phyloP scores from a whole-genome alignment of 495 filamentous ascomycete species.

The Penicillium lividum region DNA sequence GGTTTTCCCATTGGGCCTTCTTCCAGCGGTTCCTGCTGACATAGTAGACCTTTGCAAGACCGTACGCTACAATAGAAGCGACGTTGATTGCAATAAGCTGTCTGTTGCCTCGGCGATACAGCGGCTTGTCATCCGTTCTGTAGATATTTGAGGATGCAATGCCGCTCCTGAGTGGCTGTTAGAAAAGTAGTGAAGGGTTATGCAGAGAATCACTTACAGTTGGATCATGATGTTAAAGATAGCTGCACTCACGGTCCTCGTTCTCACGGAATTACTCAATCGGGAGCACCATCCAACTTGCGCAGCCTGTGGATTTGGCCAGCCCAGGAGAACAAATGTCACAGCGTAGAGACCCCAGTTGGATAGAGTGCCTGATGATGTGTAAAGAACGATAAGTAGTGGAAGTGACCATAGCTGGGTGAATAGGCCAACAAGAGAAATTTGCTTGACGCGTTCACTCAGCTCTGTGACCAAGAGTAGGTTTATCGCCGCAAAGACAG shows the following conservation, averaged over 20 bases:
- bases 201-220: slow-evolving; percentile 19
- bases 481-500: slow-evolving; percentile 35
- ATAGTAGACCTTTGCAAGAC: slow-evolving; percentile 45
- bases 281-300: slow-evolving; percentile 46
- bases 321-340: neutral
- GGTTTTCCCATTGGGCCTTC: slow-evolving; percentile 30
- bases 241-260: slow-evolving; percentile 57
- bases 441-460: slow-evolving; percentile 34
- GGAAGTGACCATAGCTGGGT: slow-evolving; percentile 59
- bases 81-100: slow-evolving; percentile 47
- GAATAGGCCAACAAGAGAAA: slow-evolving; percentile 43
- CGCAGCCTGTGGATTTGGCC: slow-evolving; percentile 29
- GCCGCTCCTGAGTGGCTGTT: slow-evolving; percentile 12
- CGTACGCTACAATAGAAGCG: slow-evolving; percentile 45
- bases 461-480: slow-evolving; percentile 52
- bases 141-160: slow-evolving; percentile 61
- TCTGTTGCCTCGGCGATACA: slow-evolving; percentile 55
- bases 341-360: slow-evolving; percentile 16
- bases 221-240: slow-evolving; percentile 57
- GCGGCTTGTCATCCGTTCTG: slow-evolving; percentile 57
- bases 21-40: slow-evolving; percentile 36
- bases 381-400: slow-evolving; percentile 42
- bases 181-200: too few relatives aligned
- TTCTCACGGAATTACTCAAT: slow-evolving; percentile 58
- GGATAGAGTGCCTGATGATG: slow-evolving; percentile 2